Evolutionary conservation across 129 eudicot genomes (phyloP).

Genomic region (Helianthus tuberosus): DNA sequence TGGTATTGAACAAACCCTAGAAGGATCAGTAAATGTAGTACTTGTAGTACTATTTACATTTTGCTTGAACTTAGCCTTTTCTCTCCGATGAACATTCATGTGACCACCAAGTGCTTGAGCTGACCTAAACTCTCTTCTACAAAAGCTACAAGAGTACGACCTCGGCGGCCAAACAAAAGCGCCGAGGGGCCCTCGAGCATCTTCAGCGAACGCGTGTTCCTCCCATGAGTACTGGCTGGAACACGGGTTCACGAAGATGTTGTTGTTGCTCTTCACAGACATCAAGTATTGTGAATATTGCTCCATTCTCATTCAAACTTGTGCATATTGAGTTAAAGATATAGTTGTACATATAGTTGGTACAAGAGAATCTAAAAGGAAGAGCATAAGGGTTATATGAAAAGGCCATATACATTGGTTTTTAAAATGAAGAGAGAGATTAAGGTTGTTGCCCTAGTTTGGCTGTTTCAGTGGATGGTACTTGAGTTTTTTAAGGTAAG

Average conservation of each 20-base stretch:
- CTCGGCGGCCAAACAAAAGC: slow-evolving; percentile 73
- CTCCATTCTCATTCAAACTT: slow-evolving; percentile 46
- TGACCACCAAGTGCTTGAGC: slow-evolving; percentile 92
- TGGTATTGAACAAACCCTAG: slow-evolving; percentile 29
- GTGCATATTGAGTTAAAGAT: background rate
- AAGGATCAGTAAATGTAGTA: slow-evolving; percentile 12
- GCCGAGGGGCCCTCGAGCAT: slow-evolving; percentile 52
- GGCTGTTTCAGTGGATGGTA: slow-evolving; percentile 40
- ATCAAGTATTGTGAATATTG: slow-evolving; percentile 58
- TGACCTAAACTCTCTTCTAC: slow-evolving; percentile 64
- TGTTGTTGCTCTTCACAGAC: slow-evolving; percentile 42
- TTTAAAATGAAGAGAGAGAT: slow-evolving; percentile 19
- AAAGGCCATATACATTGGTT: slow-evolving; percentile 38
- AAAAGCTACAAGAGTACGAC: slow-evolving; percentile 71
- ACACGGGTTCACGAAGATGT: slow-evolving; percentile 28
- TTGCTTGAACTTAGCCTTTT: slow-evolving; percentile 76
- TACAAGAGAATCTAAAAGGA: slow-evolving; percentile 49
- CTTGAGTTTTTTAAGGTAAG: slow-evolving; percentile 30
- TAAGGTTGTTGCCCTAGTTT: slow-evolving; percentile 22
- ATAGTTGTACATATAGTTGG: slow-evolving; percentile 9
- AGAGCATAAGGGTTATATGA: slow-evolving; percentile 37
- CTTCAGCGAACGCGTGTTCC: slow-evolving; percentile 55
- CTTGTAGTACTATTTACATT: background rate
- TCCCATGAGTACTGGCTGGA: slow-evolving; percentile 42
- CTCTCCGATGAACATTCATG: slow-evolving; percentile 81